phyloP scores from a whole-genome alignment of 441 rosid genomes.

The Viola pubescens region DNA sequence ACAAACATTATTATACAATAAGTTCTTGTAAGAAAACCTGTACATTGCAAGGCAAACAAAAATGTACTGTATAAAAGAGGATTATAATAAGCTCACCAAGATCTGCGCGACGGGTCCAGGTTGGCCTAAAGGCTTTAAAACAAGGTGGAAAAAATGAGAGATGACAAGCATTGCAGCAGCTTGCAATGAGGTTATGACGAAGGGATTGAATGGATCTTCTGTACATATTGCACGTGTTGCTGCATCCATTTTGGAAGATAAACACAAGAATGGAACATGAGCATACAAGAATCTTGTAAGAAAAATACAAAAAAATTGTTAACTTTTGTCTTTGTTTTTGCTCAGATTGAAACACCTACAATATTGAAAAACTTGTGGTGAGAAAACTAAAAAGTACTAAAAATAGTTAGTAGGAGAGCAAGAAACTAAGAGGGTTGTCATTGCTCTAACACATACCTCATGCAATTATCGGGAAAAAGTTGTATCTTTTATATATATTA shows the following conservation, averaged over 20 bases:
- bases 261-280: background rate
- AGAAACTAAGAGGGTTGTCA: no score
- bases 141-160: slow-evolving; percentile 56
- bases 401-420: no score
- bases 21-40: background rate
- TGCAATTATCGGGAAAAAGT: no score
- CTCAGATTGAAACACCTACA: no score
- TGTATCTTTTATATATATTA: no score
- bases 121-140: slow-evolving; percentile 62
- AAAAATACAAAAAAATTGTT: background rate
- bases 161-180: slow-evolving; percentile 53
- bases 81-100: slow-evolving; percentile 31
- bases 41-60: background rate
- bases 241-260: slow-evolving; percentile 18
- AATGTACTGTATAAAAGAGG: background rate
- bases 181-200: slow-evolving; percentile 43
- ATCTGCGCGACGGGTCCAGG: slow-evolving; percentile 71
- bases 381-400: no score
- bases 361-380: no score
- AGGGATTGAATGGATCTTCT: slow-evolving; percentile 46
- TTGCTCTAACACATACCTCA: no score
- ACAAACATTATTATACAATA: background rate
- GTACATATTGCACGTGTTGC: slow-evolving; percentile 19
- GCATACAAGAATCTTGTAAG: background rate
- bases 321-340: no score